Evolutionary conservation across 345 rosid species (phyloP), one percentile per base, ranked within the genome.

Genomic region (Camelina neglecta): DNA sequence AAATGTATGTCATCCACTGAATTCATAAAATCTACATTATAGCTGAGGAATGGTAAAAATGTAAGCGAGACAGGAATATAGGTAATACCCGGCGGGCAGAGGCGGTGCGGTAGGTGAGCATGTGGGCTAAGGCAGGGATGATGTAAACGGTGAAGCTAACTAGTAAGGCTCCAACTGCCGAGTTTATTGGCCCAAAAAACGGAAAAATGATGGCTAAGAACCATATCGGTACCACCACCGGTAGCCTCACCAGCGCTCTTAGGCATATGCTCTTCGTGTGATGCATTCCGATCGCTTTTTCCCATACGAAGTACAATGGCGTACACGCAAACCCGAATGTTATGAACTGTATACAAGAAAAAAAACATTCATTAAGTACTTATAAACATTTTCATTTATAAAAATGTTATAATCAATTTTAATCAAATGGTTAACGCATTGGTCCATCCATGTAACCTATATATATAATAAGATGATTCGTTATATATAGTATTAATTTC

Each of bases 81-180:
- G 33, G 3, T 65, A 66, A 65, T 86, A 94, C 99, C 97, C 87
- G 93, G 65, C 97, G 81, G n/a, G 99, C 99, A 4, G 97, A 83
- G 81, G 99, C 89, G 60, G 88, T 90, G 64, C 99, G 82, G 82
- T 85, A 95, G 53, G 99, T 95, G 63, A 95, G 97, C 93, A 95
- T 95, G 78, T 92, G 97, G 18, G 99, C 99, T 66, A 92, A 23
- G 64, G 97, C 72, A 0, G 99, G 99, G 80, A 95, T 88, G 75
- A 95, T 85, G 82, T 95, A 95, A 75, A 95, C 99, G 61, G 99
- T 95, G 91, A 95, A 95, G 89, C 92, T 90, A 71, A 95, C 99
- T 56, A 95, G 75, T 20, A 95, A 93, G 5, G 99, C 99, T 20
- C 99, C 99, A 8, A 95, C 99, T 0, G 99, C 97, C 0, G 99